These are phyloP conservation scores for Pholiota conissans DNA, from an alignment of 768 basidiomycete species.

Conservation along the genomic window DNA sequence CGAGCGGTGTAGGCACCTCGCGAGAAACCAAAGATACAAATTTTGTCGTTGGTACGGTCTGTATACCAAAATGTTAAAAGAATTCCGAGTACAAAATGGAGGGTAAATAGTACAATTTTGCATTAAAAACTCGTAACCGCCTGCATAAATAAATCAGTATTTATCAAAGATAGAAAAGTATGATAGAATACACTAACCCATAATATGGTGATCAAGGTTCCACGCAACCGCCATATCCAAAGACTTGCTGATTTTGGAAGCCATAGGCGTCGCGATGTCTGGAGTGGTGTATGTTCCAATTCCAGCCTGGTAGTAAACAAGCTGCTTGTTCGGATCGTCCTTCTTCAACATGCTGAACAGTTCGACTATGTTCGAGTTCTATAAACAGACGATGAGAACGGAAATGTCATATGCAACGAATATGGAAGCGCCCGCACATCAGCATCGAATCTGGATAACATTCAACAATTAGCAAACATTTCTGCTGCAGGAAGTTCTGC, in stretches of 20 bases:
- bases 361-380: slow-evolving; percentile 54
- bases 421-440: slow-evolving; percentile 28
- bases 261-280: slow-evolving; percentile 42
- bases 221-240: slow-evolving; percentile 47
- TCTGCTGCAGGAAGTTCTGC: neutral
- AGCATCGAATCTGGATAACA: slow-evolving; percentile 32
- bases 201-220: slow-evolving; percentile 54
- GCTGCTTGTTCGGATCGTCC: slow-evolving; percentile 45
- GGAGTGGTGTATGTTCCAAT: slow-evolving; percentile 54
- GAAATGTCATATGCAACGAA: no score
- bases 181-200: slow-evolving; percentile 28
- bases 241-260: slow-evolving; percentile 41
- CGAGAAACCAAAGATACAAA: slow-evolving; percentile 67
- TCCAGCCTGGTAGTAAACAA: slow-evolving; percentile 62
- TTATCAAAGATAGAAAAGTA: neutral
- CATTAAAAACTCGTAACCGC: slow-evolving; percentile 61
- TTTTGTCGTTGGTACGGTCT: slow-evolving; percentile 50
- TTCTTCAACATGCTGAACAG: slow-evolving; percentile 53
- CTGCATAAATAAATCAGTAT: slow-evolving; percentile 21
- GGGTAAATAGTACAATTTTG: slow-evolving; percentile 44
- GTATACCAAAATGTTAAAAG: neutral
- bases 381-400: neutral
- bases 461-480: neutral
- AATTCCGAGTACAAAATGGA: neutral
- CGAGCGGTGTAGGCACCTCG: slow-evolving; percentile 58